Evolutionary conservation across 2,329 filamentous ascomycete genomes (phyloP).

Genomic region (Aspergillus sp.): DNA sequence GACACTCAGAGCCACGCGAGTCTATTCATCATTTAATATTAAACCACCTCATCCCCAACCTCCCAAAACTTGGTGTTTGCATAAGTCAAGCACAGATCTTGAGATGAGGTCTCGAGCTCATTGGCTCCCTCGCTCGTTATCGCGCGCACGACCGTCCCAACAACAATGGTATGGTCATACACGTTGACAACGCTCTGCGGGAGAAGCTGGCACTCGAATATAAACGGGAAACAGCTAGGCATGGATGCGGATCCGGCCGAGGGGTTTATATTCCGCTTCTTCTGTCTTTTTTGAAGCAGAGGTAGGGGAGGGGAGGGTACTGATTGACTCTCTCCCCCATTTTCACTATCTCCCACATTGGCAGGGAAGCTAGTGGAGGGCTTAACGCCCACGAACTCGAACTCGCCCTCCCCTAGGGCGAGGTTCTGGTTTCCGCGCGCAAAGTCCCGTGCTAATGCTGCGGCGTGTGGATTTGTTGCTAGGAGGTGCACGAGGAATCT

Average conservation of each 20-base stretch:
- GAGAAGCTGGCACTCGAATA: conserved; percentile 40
- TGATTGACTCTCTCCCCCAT: background rate
- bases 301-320: conserved; percentile 22
- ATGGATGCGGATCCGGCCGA: background rate
- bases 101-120: conserved; percentile 1
- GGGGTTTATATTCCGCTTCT: background rate
- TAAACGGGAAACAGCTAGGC: conserved; percentile 36
- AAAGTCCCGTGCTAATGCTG: conserved; percentile 41
- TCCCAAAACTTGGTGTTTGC: conserved; percentile 45
- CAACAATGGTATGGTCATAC: conserved; percentile 42
- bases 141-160: conserved; percentile 37
- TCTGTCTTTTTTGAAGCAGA: conserved; percentile 21
- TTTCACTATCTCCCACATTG: background rate
- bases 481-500: conserved; percentile 56
- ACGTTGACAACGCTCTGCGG: conserved; percentile 36
- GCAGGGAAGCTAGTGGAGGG: background rate
- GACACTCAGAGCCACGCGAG: background rate
- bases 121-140: conserved; percentile 17
- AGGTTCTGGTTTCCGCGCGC: conserved; percentile 41
- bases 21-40: background rate
- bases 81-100: conserved; percentile 41
- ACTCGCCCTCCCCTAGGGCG: conserved; percentile 28
- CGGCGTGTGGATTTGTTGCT: conserved; percentile 30
- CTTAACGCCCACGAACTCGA: conserved; percentile 26
- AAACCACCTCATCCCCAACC: conserved; percentile 38